Conservation (phyloP, 2,329 filamentous ascomycete genomes). For the Stachybotrys echinatus region DNA sequence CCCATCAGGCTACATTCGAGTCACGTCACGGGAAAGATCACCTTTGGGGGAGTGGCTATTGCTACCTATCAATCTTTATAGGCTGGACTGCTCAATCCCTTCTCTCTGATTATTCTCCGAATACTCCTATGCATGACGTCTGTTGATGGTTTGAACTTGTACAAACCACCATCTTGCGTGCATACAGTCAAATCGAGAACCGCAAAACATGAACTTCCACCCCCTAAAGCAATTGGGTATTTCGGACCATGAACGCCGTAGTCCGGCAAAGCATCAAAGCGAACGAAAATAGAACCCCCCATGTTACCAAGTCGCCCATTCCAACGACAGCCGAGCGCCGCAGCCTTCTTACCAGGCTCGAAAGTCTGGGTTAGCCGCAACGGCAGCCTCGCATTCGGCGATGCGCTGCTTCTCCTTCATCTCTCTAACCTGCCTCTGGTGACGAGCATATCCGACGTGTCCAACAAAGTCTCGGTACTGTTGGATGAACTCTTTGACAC, state of each 20-base stretch:
- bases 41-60: too few species aligned
- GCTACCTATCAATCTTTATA: too few species aligned
- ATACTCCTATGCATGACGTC: too few species aligned
- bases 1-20: neutral
- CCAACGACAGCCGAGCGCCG: neutral
- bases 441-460: neutral
- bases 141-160: too few species aligned
- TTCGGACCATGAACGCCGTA: too few species aligned
- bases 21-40: too few species aligned
- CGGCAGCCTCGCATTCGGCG: neutral
- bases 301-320: neutral
- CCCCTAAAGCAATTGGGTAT: neutral
- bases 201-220: neutral
- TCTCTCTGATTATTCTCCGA: too few species aligned
- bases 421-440: neutral
- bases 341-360: neutral
- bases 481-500: constrained; percentile 35
- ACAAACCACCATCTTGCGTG: neutral
- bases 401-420: neutral
- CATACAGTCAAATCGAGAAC: neutral
- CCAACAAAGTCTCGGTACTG: neutral
- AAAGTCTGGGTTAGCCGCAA: neutral
- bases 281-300: too few species aligned
- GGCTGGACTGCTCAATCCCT: too few species aligned
- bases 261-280: too few species aligned